phyloP scores from a whole-genome alignment of 148 eudicot genomes.

The Cornus suecica region DNA sequence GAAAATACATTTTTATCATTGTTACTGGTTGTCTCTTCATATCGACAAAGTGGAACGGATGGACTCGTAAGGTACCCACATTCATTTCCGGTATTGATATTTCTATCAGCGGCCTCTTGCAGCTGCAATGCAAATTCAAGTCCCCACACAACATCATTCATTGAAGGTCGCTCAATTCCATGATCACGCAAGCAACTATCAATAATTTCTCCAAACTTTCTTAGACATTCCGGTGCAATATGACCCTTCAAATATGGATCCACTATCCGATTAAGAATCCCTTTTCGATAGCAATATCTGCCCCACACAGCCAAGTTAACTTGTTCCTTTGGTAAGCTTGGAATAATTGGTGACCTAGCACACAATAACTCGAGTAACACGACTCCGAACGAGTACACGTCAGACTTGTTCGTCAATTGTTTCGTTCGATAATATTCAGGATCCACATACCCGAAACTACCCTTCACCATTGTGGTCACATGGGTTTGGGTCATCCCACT shows the following conservation, averaged over 20 bases:
- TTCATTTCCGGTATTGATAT: background rate
- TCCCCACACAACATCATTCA: conserved; percentile 28
- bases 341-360: too few species aligned
- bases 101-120: conserved; percentile 20
- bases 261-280: conserved; percentile 22
- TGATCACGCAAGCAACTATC: conserved; percentile 25
- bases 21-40: background rate
- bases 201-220: conserved; percentile 30
- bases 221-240: background rate
- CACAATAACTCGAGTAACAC: too few species aligned
- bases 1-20: background rate
- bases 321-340: background rate
- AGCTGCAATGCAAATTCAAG: conserved; percentile 25
- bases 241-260: conserved; percentile 28
- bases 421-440: too few species aligned
- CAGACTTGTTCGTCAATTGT: too few species aligned
- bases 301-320: conserved; percentile 33
- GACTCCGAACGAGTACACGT: too few species aligned
- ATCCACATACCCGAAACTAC: too few species aligned
- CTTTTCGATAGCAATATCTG: conserved; percentile 11
- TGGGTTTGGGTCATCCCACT: too few species aligned
- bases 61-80: too few species aligned
- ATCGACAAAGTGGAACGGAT: background rate
- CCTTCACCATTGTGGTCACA: too few species aligned
- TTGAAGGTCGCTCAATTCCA: conserved; percentile 27